A percentile compares a stretch with the other conserved stretches of the same genome.
Conservation (phyloP, 176 grass and related monocot species). For the Alloteropsis semialata region DNA sequence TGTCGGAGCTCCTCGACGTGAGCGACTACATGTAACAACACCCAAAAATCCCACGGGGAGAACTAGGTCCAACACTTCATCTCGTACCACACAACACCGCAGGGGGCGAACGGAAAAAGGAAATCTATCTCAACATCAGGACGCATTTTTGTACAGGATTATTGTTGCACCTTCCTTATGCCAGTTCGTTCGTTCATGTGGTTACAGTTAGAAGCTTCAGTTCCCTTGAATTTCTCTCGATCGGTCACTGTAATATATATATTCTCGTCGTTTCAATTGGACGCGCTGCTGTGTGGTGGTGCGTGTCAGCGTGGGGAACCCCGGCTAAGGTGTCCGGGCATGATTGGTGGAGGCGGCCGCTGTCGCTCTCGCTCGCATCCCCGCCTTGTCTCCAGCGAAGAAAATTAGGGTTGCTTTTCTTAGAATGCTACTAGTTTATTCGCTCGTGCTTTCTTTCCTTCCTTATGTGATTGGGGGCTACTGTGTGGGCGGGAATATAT, state of each 20-base stretch:
- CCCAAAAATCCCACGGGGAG: background rate
- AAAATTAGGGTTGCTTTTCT: constrained; percentile 58
- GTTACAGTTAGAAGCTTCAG: constrained; percentile 28
- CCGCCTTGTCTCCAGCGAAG: constrained; percentile 33
- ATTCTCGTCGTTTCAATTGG: background rate
- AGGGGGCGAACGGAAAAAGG: background rate
- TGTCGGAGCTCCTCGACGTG: constrained; percentile 52
- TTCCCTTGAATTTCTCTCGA: background rate
- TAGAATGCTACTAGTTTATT: constrained; percentile 18
- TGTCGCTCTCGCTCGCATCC: constrained; percentile 41
- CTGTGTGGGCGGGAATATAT: background rate
- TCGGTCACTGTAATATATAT: too few species aligned
- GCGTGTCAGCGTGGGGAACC: constrained; percentile 31
- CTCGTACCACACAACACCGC: constrained; percentile 12
- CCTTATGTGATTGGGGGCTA: constrained; percentile 16
- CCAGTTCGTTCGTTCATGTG: constrained; percentile 9
- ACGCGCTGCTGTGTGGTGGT: constrained; percentile 6
- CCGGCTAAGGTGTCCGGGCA: constrained; percentile 19
- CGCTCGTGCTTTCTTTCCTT: background rate
- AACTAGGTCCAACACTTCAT: background rate
- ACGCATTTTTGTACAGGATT: constrained; percentile 51
- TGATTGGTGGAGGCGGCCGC: constrained; percentile 29
- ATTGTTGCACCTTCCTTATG: background rate
- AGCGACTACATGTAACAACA: constrained; percentile 51
- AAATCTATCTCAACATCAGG: constrained; percentile 9